A percentile compares a stretch with the other conserved stretches of the same genome.
phyloP scores from a whole-genome alignment of 2,329 filamentous ascomycete genomes.

The Cyphellophora attinorum region DNA sequence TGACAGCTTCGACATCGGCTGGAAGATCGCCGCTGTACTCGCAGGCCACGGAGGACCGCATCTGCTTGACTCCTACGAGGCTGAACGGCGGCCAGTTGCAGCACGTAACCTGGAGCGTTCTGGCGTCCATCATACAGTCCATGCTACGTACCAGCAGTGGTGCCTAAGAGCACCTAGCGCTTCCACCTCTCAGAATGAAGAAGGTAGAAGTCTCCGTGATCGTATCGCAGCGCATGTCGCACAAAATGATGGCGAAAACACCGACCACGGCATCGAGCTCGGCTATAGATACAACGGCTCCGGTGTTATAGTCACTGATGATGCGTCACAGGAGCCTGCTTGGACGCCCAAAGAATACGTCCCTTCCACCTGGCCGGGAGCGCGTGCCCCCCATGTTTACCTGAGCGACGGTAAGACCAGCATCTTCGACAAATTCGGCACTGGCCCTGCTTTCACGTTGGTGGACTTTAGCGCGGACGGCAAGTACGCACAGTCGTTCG shows the following conservation, averaged over 20 bases:
- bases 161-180: slow-evolving; percentile 1
- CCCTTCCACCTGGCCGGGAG: slow-evolving; percentile 23
- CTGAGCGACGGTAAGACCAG: slow-evolving; percentile 20
- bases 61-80: slow-evolving; percentile 21
- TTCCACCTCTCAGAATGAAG: not conserved
- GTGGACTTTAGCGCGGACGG: slow-evolving; percentile 12
- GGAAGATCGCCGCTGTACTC: slow-evolving; percentile 23
- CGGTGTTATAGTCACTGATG: slow-evolving; percentile 11
- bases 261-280: slow-evolving; percentile 18
- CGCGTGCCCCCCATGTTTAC: slow-evolving; percentile 23
- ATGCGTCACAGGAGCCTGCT: slow-evolving; percentile 7
- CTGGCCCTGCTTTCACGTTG: slow-evolving; percentile 10
- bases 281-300: slow-evolving; percentile 18
- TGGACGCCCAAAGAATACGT: slow-evolving; percentile 16
- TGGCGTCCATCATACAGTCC: slow-evolving; percentile 7
- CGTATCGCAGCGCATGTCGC: slow-evolving; percentile 4
- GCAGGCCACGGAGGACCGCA: slow-evolving; percentile 18
- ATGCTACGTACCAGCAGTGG: slow-evolving; percentile 4
- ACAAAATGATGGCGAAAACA: slow-evolving; percentile 10
- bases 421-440: slow-evolving; percentile 20
- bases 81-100: slow-evolving; percentile 22
- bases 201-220: slow-evolving; percentile 2
- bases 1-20: slow-evolving; percentile 27
- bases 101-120: slow-evolving; percentile 20
- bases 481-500: slow-evolving; percentile 3